Conservation (phyloP, 306 rosid species). For the Pyrus pyrifolia region DNA sequence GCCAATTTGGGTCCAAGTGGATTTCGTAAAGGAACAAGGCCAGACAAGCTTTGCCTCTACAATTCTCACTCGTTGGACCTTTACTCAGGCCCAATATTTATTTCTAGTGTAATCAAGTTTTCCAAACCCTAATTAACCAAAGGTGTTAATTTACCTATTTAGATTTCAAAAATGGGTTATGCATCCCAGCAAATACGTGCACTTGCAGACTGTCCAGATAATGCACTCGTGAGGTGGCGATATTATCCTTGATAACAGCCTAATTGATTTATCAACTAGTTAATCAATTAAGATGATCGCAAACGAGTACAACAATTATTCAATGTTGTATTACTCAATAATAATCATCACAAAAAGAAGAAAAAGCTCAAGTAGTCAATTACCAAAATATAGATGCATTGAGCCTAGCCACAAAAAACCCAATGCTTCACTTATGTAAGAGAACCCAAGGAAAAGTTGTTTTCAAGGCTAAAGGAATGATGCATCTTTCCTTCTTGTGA, state of each 20-base stretch:
- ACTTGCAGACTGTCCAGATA: neutral
- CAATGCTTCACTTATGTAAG: neutral
- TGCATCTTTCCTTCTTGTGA: neutral
- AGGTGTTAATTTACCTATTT: neutral
- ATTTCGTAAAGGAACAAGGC: no score
- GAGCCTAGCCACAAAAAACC: constrained; percentile 31
- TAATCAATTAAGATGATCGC: neutral
- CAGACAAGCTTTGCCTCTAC: no score
- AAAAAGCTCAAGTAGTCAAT: neutral
- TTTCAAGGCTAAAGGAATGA: neutral
- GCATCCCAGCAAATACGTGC: neutral
- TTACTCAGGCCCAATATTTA: no score
- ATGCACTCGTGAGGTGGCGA: neutral
- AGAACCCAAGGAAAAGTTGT: neutral
- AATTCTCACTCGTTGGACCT: no score
- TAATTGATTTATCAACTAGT: neutral
- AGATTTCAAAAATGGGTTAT: neutral
- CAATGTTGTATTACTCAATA: neutral
- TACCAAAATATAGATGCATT: constrained; percentile 37
- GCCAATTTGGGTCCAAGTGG: no score
- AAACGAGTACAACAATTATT: neutral
- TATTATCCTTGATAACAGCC: neutral
- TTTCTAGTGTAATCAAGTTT: no score
- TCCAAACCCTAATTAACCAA: neutral
- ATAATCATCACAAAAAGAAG: neutral